Evolutionary conservation across 495 filamentous ascomycete genomes (phyloP).

Genomic region (Hypoxylon lienhwacheense): DNA sequence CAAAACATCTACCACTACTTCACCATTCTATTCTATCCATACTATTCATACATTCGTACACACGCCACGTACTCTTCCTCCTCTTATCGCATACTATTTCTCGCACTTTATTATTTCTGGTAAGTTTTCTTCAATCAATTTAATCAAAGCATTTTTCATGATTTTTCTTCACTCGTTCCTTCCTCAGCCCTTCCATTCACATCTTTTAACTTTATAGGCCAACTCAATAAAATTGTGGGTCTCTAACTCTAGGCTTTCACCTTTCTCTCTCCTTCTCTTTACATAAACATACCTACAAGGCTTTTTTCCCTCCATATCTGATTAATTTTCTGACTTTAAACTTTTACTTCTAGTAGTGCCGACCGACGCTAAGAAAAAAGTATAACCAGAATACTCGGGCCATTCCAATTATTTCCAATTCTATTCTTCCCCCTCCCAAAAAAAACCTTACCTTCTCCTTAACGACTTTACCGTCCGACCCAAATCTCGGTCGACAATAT

Average conservation of each 20-base stretch:
- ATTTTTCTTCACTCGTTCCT: neutral
- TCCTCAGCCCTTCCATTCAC: neutral
- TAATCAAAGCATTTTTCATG: neutral
- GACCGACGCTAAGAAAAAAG: slow-evolving; percentile 11
- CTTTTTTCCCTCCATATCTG: slow-evolving; percentile 8
- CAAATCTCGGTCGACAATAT: slow-evolving; percentile 56
- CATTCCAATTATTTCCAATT: too few relatives aligned
- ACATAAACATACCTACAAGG: slow-evolving; percentile 19
- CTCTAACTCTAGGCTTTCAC: slow-evolving; percentile 22
- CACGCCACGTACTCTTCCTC: slow-evolving; percentile 12
- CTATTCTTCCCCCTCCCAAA: too few relatives aligned
- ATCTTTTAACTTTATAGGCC: neutral
- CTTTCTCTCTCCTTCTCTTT: slow-evolving; percentile 18
- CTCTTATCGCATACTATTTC: neutral
- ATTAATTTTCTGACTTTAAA: neutral
- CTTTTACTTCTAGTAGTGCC: slow-evolving; percentile 8
- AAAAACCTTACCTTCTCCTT: too few relatives aligned
- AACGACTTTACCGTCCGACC: slow-evolving; percentile 5
- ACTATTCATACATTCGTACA: too few relatives aligned
- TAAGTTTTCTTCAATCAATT: slow-evolving; percentile 10
- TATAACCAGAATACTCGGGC: slow-evolving; percentile 11
- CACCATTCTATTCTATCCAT: slow-evolving; percentile 12
- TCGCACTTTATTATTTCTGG: slow-evolving; percentile 11
- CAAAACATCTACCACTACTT: neutral
- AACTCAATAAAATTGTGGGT: too few relatives aligned